Evolutionary conservation across 2,329 filamentous ascomycete genomes (phyloP).

Genomic region (Basipetospora chlamydospora): DNA sequence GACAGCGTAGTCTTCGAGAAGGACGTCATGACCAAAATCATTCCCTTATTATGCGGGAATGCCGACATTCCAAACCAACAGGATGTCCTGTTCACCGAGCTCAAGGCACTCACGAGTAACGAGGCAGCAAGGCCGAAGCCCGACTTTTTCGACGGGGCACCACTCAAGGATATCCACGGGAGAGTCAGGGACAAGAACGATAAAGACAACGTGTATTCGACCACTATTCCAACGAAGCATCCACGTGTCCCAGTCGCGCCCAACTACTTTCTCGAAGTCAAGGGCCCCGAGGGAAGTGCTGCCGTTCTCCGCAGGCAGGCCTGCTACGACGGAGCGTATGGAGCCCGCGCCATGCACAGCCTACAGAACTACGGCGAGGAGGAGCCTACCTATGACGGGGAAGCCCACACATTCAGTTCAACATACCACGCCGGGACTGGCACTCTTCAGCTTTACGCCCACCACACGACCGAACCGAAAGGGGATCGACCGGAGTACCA

Average conservation of each 20-base stretch:
- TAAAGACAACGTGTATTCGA: constrained; percentile 15
- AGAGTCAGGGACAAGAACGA: constrained; percentile 13
- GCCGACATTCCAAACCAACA: neutral
- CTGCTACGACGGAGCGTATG: constrained; percentile 21
- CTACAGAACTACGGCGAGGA: constrained; percentile 20
- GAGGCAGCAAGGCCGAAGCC: constrained; percentile 15
- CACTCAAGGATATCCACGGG: constrained; percentile 12
- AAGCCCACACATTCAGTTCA: constrained; percentile 22
- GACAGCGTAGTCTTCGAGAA: too few species aligned
- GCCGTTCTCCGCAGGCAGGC: constrained; percentile 19
- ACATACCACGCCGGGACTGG: neutral
- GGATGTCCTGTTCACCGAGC: constrained; percentile 19
- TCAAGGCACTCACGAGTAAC: constrained; percentile 19
- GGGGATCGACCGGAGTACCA: constrained; percentile 20
- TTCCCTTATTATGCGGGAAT: neutral
- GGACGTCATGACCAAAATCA: neutral
- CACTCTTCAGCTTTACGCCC: neutral
- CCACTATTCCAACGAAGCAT: constrained; percentile 17
- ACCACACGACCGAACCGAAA: neutral
- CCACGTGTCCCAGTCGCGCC: constrained; percentile 17
- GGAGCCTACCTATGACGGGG: constrained; percentile 20
- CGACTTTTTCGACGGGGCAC: constrained; percentile 18
- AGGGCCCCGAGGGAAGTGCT: constrained; percentile 18
- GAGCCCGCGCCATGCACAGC: constrained; percentile 21
- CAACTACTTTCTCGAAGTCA: constrained; percentile 27